A percentile compares a stretch with the other conserved stretches of the same genome.
Evolutionary conservation across 768 basidiomycete species (phyloP).

Genomic region (Omphalotus guepiniiformis): DNA sequence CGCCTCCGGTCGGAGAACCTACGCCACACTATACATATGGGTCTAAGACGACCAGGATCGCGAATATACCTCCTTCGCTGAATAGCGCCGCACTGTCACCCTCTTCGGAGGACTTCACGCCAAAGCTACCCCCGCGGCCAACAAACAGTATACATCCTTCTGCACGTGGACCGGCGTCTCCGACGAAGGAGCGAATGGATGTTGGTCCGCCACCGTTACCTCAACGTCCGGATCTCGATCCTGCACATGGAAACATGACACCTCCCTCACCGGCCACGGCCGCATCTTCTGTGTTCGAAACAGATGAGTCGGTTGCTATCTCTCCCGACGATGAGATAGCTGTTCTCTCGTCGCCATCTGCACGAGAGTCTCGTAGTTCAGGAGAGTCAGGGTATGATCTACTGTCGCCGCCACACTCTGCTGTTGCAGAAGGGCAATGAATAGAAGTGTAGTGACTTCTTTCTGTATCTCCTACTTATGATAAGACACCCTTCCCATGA

Average conservation of each 20-base stretch:
- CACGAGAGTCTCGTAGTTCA: no score
- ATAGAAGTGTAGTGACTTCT: no score
- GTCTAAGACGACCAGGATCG: conserved; percentile 64
- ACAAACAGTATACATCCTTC: conserved; percentile 78
- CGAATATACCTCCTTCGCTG: conserved; percentile 40
- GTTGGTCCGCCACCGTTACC: conserved; percentile 21
- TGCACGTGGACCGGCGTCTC: conserved; percentile 48
- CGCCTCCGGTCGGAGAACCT: conserved; percentile 64
- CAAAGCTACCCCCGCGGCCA: conserved; percentile 64
- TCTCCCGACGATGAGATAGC: no score
- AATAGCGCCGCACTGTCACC: conserved; percentile 22
- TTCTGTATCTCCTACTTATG: no score
- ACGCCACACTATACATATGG: conserved; percentile 58
- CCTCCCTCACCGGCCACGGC: conserved; percentile 24
- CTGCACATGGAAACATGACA: conserved; percentile 22
- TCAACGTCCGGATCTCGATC: conserved; percentile 19
- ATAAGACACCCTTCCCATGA: no score
- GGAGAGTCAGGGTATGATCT: no score
- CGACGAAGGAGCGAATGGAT: conserved; percentile 36
- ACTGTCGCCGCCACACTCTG: no score
- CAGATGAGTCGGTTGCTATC: conserved; percentile 17
- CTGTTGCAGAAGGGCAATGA: no score
- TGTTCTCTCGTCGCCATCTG: no score
- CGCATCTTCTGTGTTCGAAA: conserved; percentile 21
- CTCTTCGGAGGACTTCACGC: conserved; percentile 65